Evolutionary conservation across 1,284 basidiomycete genomes (phyloP), one percentile per base, ranked within the genome.

Genomic region (Pterulicium gracile): DNA sequence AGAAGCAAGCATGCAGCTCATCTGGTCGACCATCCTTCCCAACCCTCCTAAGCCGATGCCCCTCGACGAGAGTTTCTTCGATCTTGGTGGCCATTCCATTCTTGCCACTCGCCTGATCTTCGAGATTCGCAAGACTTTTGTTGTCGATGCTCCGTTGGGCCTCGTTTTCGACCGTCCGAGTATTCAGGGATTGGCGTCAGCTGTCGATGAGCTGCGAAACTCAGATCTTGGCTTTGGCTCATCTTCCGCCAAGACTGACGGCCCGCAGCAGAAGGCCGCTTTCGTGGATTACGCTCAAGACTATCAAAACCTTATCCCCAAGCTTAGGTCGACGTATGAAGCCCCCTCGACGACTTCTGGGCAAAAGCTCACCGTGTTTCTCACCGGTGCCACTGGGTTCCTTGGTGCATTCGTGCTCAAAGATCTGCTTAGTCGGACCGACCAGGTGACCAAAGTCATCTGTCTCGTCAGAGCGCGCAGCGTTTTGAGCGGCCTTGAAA

Each of bases 61-160:
- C 10, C 64, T 88, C 7, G 88, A 98, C 61, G 96, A 98, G 59
- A 91, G 80, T 63, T 99, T 99, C 77, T 98, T 98, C 66, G 96
- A 99, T 64, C 75, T 98, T 22, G 96, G 96, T 32, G 96, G 96
- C 1, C 96, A 99, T 67, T 98, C 96, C 12, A 98, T 99, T 58
- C 78, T 98, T 19, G 96, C 95, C 0, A 99, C 95, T 2, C 82
- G 95, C 22, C 79, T 98, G 51, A 91, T 98, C 54, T 98, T 99
- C 60, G 92, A 97, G 65, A 84, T 99, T 50, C 84, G 96, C 60
- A 97, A 95, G 68, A 69, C 75, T 0, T 95, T 98, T 59, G 85
- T 95, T 12, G 76, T 97, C 36, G 84, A 94, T 50, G 91, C 91
- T 2, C 95, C 96, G 0, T 72, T 99, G 15, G 91, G 93, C 5